Base-by-base conservation (phyloP, 768 basidiomycete genomes). In the Rhodotorula taiwanensis region DNA sequence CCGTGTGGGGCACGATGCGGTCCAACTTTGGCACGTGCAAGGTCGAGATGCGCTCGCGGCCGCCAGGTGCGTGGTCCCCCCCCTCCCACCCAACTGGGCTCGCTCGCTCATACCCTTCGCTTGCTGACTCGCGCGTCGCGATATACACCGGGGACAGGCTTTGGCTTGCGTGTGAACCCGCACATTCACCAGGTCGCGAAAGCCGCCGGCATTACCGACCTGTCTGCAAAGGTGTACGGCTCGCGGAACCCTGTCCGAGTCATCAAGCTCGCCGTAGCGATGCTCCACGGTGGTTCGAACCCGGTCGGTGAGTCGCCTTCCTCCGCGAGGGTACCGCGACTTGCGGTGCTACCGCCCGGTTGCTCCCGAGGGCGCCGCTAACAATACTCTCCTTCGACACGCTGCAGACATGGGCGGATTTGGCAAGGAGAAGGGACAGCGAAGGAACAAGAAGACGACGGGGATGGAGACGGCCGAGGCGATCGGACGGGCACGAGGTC, bases 191-290 rank as follows among this genome's bases (percentile, higher is more conserved):
- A 78, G 72, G 82, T 99, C 45, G 81, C 93, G 72, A 88, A 89
- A 69, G 91, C 92, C 0, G 93, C 92, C 1, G 95, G 94, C 16
- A 88, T 99, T 77, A 87, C 89, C 75, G 94, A 99, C 77, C 81
- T 88, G 47, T 91, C 88, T 70, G 94, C 89, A 34, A 97, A 95
- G 77, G 88, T 98, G 25, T 88, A 89, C 84, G 92, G 94, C 21
- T 92, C 88, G 72, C 80, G 88, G 68, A 97, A 94, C 76, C 83
- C 81, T 42, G 79, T 88, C 68, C 83, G 87, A 75, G 89, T 94
- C 45, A 83, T 93, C 79, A 94, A 95, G 78, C 84, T 86, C 30
- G 80, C 84, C 21, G 81, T 91, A 70, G 81, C 86, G 74, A 81
- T 95, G 79, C 78, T 99, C 52, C 89, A 92, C 64, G 83, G 87